phyloP scores from a whole-genome alignment of 345 rosid genomes.

The Ceriops tagal region DNA sequence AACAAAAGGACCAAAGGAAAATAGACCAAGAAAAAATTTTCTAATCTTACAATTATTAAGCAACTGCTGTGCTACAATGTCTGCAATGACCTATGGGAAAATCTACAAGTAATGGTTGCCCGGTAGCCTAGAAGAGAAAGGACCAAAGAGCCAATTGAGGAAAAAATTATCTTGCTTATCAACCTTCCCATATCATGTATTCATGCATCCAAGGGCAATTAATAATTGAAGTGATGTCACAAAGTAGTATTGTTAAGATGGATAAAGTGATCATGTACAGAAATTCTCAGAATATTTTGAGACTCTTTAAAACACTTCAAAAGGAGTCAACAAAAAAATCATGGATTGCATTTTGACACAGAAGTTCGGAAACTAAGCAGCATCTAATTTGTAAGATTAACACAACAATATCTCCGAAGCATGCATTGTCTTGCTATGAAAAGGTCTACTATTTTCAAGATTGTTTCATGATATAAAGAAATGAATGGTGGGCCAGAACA shows the following conservation, averaged over 20 bases:
- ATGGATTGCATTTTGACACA: background rate
- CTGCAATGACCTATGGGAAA: conserved; percentile 4
- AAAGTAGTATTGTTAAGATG: background rate
- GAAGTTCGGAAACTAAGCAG: too few species aligned
- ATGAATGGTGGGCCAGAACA: background rate
- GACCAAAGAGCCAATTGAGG: conserved; percentile 86
- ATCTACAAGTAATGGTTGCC: conserved; percentile 68
- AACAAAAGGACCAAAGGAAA: too few species aligned
- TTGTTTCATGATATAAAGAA: background rate
- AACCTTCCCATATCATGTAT: conserved; percentile 97
- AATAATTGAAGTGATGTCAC: conserved; percentile 9
- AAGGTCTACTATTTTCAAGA: background rate
- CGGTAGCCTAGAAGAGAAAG: conserved; percentile 54
- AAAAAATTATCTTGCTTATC: conserved; percentile 95
- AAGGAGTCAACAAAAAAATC: conserved; percentile 1
- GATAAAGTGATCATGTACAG: conserved; percentile 4
- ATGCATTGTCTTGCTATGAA: background rate
- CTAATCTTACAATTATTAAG: too few species aligned
- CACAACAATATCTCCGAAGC: too few species aligned
- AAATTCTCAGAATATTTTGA: conserved; percentile 2
- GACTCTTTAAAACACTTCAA: background rate
- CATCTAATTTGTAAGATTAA: too few species aligned
- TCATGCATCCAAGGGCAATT: conserved; percentile 18
- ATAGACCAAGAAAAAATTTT: too few species aligned
- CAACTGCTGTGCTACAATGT: too few species aligned